Evolutionary conservation across 495 filamentous ascomycete species (phyloP).

Genomic region (Entonaema liquescens): DNA sequence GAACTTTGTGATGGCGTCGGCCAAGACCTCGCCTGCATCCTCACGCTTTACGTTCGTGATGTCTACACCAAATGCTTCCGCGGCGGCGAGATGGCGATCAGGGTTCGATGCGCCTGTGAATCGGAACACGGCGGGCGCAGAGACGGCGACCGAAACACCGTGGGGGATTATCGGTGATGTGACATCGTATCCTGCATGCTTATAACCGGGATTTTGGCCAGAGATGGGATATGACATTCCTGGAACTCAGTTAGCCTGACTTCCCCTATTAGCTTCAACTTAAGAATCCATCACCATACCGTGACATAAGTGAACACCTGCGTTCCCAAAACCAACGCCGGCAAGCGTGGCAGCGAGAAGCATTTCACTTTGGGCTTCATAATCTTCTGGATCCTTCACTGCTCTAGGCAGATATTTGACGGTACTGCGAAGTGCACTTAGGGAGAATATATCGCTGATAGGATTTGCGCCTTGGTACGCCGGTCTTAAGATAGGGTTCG

Average conservation of each 20-base stretch:
- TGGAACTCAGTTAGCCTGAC: conserved; percentile 28
- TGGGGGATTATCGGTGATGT: conserved; percentile 85
- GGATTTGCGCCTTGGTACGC: conserved; percentile 98
- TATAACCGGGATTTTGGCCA: conserved; percentile 89
- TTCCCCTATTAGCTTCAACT: neutral
- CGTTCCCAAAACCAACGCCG: conserved; percentile 96
- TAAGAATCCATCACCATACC: conserved; percentile 52
- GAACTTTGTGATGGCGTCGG: conserved; percentile 82
- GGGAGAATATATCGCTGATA: conserved; percentile 93
- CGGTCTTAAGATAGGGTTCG: conserved; percentile 89
- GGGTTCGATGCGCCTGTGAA: conserved; percentile 93
- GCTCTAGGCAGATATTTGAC: conserved; percentile 91
- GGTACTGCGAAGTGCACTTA: conserved; percentile 79
- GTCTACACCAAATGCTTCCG: conserved; percentile 91
- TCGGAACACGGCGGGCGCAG: conserved; percentile 90
- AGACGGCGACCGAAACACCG: conserved; percentile 94
- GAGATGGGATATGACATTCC: conserved; percentile 96
- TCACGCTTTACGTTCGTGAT: conserved; percentile 84
- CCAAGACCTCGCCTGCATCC: conserved; percentile 85
- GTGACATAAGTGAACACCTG: conserved; percentile 96
- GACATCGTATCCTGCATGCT: conserved; percentile 83
- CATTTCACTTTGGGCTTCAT: conserved; percentile 93
- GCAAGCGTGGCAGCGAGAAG: conserved; percentile 92
- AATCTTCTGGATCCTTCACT: conserved; percentile 85
- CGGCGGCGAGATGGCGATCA: conserved; percentile 86